Evolutionary conservation across 1,284 basidiomycete genomes (phyloP).

Genomic region (Xanthoconium separans): DNA sequence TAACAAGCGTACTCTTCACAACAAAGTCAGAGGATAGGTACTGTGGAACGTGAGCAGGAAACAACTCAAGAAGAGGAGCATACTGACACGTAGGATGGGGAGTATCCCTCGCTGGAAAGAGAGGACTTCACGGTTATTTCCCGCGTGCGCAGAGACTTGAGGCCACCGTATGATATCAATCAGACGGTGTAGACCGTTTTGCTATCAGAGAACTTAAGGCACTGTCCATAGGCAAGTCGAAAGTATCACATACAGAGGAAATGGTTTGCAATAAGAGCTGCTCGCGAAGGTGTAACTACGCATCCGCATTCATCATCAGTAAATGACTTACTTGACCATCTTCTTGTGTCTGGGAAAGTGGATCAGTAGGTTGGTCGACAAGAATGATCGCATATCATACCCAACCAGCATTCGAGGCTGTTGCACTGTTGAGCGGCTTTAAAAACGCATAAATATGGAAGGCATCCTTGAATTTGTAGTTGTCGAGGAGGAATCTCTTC

Average conservation of each 20-base stretch:
- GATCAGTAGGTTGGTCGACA: background rate
- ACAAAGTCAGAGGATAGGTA: constrained; percentile 65
- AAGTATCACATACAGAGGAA: constrained; percentile 36
- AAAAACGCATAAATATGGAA: constrained; percentile 51
- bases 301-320: background rate
- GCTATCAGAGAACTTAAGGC: constrained; percentile 31
- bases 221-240: too few relatives aligned
- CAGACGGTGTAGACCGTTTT: constrained; percentile 51
- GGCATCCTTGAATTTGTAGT: constrained; percentile 43
- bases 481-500: constrained; percentile 43
- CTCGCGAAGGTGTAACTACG: background rate
- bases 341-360: constrained; percentile 41
- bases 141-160: constrained; percentile 41
- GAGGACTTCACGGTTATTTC: constrained; percentile 35
- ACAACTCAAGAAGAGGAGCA: background rate
- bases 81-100: constrained; percentile 53
- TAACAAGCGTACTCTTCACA: constrained; percentile 55
- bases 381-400: constrained; percentile 34
- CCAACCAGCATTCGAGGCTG: constrained; percentile 49
- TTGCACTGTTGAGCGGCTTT: constrained; percentile 46
- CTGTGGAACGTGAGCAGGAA: constrained; percentile 32
- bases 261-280: constrained; percentile 46
- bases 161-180: constrained; percentile 51
- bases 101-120: constrained; percentile 64
- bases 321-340: constrained; percentile 48